phyloP scores from a whole-genome alignment of 2,329 filamentous ascomycete genomes.

The Trichoderma citrinoviride region DNA sequence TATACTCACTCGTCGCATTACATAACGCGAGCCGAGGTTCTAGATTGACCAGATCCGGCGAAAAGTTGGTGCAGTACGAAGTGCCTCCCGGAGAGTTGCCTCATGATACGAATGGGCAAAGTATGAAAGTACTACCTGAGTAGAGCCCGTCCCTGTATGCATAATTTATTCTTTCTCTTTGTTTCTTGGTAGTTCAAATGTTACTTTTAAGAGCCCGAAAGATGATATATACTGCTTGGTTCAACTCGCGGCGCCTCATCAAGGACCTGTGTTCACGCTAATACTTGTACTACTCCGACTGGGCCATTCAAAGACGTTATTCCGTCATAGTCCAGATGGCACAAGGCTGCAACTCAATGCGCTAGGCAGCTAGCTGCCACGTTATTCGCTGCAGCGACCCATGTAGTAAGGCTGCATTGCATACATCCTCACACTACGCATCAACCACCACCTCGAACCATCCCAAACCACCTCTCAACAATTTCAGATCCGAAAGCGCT shows the following conservation, averaged over 20 bases:
- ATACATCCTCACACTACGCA: background rate
- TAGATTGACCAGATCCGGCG: background rate
- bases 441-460: constrained; percentile 4
- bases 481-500: background rate
- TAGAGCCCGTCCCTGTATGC: too few species aligned
- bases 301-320: too few species aligned
- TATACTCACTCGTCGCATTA: background rate
- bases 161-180: too few species aligned
- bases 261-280: too few species aligned
- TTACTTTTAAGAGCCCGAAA: too few species aligned
- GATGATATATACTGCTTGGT: too few species aligned
- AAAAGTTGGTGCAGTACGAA: background rate
- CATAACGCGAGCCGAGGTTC: constrained; percentile 2
- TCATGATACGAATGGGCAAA: background rate
- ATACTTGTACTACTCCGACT: too few species aligned
- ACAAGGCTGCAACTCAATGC: constrained; percentile 2
- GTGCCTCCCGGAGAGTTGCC: background rate
- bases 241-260: too few species aligned
- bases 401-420: constrained; percentile 14
- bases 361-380: constrained; percentile 18
- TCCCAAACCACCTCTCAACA: background rate
- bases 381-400: constrained; percentile 12
- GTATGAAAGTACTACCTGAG: too few species aligned
- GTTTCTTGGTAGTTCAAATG: too few species aligned
- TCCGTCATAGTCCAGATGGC: background rate